Evolutionary conservation across 176 grass and related monocot genomes (phyloP), one percentile per base, ranked within the genome.

Genomic region (Phyllostachys edulis): DNA sequence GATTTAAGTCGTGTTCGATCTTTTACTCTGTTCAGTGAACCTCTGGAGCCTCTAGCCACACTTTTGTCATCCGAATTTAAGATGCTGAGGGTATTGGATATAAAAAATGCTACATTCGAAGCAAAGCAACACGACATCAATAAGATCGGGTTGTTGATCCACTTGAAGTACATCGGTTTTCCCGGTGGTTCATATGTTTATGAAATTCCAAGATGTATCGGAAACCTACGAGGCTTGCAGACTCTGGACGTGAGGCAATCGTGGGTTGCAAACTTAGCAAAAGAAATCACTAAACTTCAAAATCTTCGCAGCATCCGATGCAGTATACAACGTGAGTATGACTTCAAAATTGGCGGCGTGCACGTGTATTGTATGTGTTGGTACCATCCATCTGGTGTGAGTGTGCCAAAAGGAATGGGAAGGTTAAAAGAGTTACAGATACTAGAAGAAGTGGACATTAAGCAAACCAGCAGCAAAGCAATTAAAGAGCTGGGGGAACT

Each of bases 51-150:
- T 26, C 10, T 36, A 45, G 13, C 9, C 0, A 10, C 47, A 40
- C 20, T 86, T 10, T 40, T 1, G 71, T 72, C 17, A 40, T 6
- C 41, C 1, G 3, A 71, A 62, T 29, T 50, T 2, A 72, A 59
- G 66, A 86, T 86, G 84, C 10, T 86, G 14, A 79, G 84, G 41
- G 55, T 71, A 3, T 18, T 86, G 42, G 75, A 78, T 79, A 66
- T 86, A 0, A 4, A 39, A 4, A 5, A 50, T 71, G 41, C 9
- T 40, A 0, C 0, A 14, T 71, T 21, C 36, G 0, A 0, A 5
- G 0, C 5, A 9, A 20, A 0, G 1, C 41, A 79, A 63, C 21
- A 41, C 14, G 66, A 79, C 7, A 62, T 70, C 0, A 21, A 20
- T 6, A 20, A 20, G 10, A 63, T 86, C 21, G 54, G 41, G 2